phyloP scores from a whole-genome alignment of 345 rosid genomes.

The Noccaea caerulescens region DNA sequence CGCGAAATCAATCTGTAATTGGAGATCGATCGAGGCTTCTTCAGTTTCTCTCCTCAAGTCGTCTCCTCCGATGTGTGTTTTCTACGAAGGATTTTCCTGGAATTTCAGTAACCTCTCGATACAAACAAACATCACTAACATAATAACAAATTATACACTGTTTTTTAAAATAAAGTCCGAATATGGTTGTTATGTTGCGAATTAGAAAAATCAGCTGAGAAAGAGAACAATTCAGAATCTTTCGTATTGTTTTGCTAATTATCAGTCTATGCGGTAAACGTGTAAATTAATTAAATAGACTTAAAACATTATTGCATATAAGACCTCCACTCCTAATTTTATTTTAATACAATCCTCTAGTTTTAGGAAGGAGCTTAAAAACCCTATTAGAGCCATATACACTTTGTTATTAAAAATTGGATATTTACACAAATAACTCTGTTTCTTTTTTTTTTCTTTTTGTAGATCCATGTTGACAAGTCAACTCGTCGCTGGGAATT shows the following conservation, averaged over 20 bases:
- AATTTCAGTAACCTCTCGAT: no score
- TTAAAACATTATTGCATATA: constrained; percentile 6
- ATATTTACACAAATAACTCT: background rate
- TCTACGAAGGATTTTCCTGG: background rate
- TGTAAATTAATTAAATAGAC: background rate
- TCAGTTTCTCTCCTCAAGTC: constrained; percentile 7
- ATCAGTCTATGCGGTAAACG: background rate
- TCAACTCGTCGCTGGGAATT: background rate
- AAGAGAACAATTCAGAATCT: constrained; percentile 22
- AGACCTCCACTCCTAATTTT: background rate
- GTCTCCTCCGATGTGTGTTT: constrained; percentile 18
- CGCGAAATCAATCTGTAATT: constrained; percentile 28
- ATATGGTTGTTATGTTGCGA: background rate
- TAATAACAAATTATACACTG: background rate
- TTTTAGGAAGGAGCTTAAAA: background rate
- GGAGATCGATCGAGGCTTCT: constrained; percentile 20
- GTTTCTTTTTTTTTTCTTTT: background rate
- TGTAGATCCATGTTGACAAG: background rate
- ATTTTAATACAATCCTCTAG: background rate
- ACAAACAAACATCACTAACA: background rate
- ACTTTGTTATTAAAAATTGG: background rate
- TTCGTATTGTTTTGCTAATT: background rate
- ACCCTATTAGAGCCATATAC: background rate
- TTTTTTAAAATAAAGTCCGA: background rate
- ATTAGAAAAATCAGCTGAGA: background rate